phyloP scores from a whole-genome alignment of 148 eudicot genomes.

The Vaccinium vitisidaea region DNA sequence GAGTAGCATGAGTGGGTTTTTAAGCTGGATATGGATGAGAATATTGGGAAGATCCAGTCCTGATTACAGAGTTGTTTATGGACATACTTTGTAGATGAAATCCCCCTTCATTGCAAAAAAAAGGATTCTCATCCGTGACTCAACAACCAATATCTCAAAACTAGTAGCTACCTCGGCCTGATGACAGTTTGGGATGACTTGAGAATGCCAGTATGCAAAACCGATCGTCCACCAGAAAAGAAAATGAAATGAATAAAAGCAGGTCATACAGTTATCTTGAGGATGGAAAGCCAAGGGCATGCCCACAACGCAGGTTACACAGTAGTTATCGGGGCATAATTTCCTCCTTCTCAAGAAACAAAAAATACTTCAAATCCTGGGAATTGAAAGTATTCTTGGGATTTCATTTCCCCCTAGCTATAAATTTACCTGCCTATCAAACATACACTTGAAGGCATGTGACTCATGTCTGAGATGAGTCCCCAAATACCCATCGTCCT shows the following conservation, averaged over 20 bases:
- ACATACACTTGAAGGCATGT: not conserved
- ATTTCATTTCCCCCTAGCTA: not conserved
- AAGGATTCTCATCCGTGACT: not conserved
- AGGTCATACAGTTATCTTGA: not conserved
- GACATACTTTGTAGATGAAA: not conserved
- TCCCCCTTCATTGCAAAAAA: not conserved
- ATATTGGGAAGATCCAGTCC: not conserved
- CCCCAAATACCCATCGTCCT: not conserved
- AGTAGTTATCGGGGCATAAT: not conserved
- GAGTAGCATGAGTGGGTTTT: not conserved
- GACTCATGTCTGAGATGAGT: not conserved
- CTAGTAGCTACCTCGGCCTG: not conserved
- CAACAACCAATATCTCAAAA: not conserved
- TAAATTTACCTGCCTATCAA: not conserved
- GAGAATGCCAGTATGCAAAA: not conserved
- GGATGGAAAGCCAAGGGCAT: not conserved
- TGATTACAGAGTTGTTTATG: not conserved
- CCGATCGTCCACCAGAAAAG: not conserved
- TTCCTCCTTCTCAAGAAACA: not conserved
- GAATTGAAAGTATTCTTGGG: not conserved
- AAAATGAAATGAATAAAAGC: not conserved
- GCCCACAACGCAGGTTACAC: not conserved
- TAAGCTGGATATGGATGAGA: not conserved
- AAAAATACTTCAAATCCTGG: not conserved
- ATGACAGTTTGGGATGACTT: not conserved